Evolutionary conservation across 1,284 basidiomycete species (phyloP).

Genomic region (Apiotrichum laibachii): DNA sequence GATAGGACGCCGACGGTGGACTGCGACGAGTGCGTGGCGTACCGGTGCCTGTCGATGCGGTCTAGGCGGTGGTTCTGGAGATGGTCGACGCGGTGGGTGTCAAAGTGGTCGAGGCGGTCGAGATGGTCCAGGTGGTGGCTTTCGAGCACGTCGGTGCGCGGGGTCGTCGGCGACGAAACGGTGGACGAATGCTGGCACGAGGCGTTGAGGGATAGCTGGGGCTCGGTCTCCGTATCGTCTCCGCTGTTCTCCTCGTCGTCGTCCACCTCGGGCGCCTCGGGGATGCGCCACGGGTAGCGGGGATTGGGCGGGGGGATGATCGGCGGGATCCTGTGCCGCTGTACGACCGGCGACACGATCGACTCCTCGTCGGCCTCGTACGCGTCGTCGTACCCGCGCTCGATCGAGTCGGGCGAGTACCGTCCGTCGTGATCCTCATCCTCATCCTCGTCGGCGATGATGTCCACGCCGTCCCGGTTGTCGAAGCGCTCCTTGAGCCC

Average conservation of each 20-base stretch:
- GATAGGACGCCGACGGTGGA: background rate
- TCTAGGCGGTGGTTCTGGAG: too few relatives aligned
- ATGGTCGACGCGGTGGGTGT: background rate
- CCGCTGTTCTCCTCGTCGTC: background rate
- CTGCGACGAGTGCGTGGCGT: background rate
- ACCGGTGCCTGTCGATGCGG: too few relatives aligned
- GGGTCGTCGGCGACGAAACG: background rate
- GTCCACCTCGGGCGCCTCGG: background rate
- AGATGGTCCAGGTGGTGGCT: background rate
- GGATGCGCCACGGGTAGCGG: background rate
- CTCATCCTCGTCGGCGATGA: background rate
- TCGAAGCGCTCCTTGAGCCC: background rate
- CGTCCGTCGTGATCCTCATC: background rate
- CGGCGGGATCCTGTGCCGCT: background rate
- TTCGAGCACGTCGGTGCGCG: background rate
- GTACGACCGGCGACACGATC: background rate
- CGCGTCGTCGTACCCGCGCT: background rate
- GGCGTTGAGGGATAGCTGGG: background rate
- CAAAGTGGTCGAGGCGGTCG: too few relatives aligned
- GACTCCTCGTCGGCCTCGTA: constrained; percentile 8
- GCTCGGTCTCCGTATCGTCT: background rate
- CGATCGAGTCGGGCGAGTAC: background rate
- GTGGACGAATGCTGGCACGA: background rate
- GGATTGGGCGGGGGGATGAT: background rate
- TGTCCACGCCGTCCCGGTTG: background rate